Evolutionary conservation across 2,329 filamentous ascomycete genomes (phyloP), one percentile per base, ranked within the genome.

Genomic region (Aspergillus phoenicis): DNA sequence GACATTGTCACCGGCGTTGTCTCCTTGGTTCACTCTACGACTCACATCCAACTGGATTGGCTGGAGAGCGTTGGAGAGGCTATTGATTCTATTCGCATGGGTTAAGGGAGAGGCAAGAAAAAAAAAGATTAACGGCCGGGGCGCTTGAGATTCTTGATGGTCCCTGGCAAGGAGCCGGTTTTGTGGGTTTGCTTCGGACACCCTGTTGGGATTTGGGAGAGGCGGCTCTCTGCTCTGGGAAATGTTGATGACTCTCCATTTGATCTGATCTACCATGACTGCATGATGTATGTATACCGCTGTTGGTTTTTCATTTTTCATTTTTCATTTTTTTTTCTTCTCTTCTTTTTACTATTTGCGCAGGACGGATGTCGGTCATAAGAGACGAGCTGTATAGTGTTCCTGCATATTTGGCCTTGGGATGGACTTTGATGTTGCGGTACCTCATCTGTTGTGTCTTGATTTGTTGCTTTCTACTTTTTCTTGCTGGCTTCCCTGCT

Each of bases 241-340:
- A 47, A 63, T 66, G 60, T 58, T 62, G 53, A 64, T 62, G 64
- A 66, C 61, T 45, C 38, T 47, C 30, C 33, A 45, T 56, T 56
- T 56, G 53, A 56, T 36, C 39, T 47, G 53, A 56, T 56, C 53
- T 56, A 56, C 70, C 65, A 75, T 70, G 72, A 73, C 69, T 71
- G 66, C 67, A 71, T 73, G 71, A 75, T 75, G 71, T 75, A 74
- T 68, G 72, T 73, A 74, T 75, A 73, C 64, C 63, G 62, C 66
- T 67, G 61, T 62, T 65, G 54, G 45, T 58, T 63, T 62, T 61
- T 4, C 33, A 36, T 15, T 36, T 13, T 36, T 36, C 28, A 30
- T 36, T 36, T 26, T 26, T 26, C 24, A 26, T 26, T 26, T 20
- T 20, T 20, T 20, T 20, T 2, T 2, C 20, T 20, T 20, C 20